Percentiles rank a stretch among this genome's conserved stretches.
phyloP scores from a whole-genome alignment of 2,329 filamentous ascomycete genomes.

The Lecanicillium sp. region DNA sequence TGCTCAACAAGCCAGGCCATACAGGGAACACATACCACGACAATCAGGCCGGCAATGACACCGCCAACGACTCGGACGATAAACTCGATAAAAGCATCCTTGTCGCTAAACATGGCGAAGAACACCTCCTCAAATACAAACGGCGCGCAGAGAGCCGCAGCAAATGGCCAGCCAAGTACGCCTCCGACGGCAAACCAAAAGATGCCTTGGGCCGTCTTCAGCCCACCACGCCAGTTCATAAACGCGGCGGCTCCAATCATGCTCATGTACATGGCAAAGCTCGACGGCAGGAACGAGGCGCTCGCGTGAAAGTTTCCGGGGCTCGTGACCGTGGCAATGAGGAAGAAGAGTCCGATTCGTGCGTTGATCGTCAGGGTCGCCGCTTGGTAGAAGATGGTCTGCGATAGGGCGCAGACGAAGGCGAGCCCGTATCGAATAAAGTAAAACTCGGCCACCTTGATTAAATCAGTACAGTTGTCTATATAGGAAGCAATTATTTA shows the following conservation, averaged over 20 bases:
- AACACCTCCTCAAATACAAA: constrained; percentile 73
- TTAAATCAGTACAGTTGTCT: constrained; percentile 1
- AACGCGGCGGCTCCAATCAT: constrained; percentile 84
- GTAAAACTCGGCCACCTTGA: constrained; percentile 70
- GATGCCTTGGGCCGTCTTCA: constrained; percentile 76
- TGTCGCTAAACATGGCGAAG: constrained; percentile 44
- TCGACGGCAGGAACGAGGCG: constrained; percentile 80
- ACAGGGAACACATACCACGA: constrained; percentile 51
- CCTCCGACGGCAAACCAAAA: constrained; percentile 85
- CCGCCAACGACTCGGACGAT: constrained; percentile 60
- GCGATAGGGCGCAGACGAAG: constrained; percentile 68
- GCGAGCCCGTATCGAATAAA: constrained; percentile 71
- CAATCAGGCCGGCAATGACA: constrained; percentile 52
- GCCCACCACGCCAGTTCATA: constrained; percentile 77
- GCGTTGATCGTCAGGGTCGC: constrained; percentile 72
- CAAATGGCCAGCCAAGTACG: constrained; percentile 90
- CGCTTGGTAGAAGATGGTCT: constrained; percentile 73
- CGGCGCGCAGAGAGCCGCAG: constrained; percentile 71
- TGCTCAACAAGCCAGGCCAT: neutral
- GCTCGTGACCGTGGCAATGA: constrained; percentile 68
- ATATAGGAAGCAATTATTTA: no score
- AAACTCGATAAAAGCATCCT: constrained; percentile 51
- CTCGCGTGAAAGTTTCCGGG: constrained; percentile 93
- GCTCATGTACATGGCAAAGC: constrained; percentile 91
- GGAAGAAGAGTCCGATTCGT: constrained; percentile 76